phyloP scores from a whole-genome alignment of 1,139 yeast genomes.

The Trichomonascaceae sp. region DNA sequence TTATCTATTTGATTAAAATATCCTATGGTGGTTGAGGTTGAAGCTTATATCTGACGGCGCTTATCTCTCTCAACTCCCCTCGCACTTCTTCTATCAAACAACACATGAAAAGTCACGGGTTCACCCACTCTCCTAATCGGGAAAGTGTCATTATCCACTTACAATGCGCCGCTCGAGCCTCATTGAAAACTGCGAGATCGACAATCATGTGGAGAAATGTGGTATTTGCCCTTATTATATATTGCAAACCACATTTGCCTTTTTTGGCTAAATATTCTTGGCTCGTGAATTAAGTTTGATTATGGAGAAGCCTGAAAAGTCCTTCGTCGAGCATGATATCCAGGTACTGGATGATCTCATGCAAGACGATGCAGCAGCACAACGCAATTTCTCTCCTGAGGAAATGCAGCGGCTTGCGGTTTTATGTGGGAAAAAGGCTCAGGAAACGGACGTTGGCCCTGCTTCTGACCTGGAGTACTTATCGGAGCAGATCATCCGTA shows the following conservation, averaged over 20 bases:
- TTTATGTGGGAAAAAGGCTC: neutral
- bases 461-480: neutral
- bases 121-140: neutral
- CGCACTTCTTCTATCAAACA: neutral
- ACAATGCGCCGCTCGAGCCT: neutral
- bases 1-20: neutral
- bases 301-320: neutral
- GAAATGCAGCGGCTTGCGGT: neutral
- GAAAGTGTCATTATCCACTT: neutral
- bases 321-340: neutral
- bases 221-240: neutral
- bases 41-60: no score
- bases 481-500: slow-evolving; percentile 1
- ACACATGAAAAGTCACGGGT: neutral
- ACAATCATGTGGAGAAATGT: neutral
- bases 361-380: neutral
- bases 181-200: neutral
- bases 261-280: neutral
- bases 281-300: neutral
- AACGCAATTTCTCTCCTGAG: neutral
- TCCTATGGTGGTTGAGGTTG: neutral
- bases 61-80: no score
- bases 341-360: neutral
- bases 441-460: neutral
- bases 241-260: neutral